These are phyloP conservation scores for Phaffia rhodozyma DNA, from an alignment of 1,284 basidiomycete species.

Conservation along the genomic window DNA sequence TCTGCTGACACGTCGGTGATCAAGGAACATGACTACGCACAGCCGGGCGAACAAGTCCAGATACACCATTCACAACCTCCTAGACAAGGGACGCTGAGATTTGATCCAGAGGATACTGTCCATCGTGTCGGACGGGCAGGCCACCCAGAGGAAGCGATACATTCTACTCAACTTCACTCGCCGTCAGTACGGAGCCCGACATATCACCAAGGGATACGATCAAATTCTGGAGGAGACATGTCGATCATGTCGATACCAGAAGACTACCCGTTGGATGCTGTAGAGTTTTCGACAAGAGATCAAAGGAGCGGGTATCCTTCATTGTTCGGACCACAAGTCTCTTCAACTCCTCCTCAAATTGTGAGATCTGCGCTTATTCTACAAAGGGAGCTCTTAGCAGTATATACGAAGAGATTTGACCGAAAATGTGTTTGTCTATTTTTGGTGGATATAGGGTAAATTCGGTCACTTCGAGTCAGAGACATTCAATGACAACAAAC, in stretches of 20 bases:
- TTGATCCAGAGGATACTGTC: conserved; percentile 3
- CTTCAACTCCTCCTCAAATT: no score
- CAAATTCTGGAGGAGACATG: not conserved
- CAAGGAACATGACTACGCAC: not conserved
- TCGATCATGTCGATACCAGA: not conserved
- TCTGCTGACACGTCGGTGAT: not conserved
- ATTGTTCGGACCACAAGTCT: not conserved
- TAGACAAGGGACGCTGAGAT: conserved; percentile 1
- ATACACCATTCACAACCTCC: conserved; percentile 2
- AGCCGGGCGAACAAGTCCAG: not conserved
- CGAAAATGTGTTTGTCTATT: no score
- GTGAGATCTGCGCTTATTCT: no score
- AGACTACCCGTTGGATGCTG: not conserved
- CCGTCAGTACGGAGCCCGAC: not conserved
- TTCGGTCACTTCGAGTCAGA: no score
- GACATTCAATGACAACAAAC: no score
- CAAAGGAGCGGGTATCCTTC: not conserved
- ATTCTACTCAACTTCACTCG: not conserved
- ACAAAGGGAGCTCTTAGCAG: no score
- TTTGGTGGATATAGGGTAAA: no score
- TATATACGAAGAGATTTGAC: no score
- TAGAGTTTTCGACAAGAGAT: not conserved
- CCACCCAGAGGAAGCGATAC: conserved; percentile 14
- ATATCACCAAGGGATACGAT: not conserved
- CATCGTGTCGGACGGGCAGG: conserved; percentile 12